Evolutionary conservation across 108 stramenopile species (phyloP).

Genomic region (Parietichytrium sp.): DNA sequence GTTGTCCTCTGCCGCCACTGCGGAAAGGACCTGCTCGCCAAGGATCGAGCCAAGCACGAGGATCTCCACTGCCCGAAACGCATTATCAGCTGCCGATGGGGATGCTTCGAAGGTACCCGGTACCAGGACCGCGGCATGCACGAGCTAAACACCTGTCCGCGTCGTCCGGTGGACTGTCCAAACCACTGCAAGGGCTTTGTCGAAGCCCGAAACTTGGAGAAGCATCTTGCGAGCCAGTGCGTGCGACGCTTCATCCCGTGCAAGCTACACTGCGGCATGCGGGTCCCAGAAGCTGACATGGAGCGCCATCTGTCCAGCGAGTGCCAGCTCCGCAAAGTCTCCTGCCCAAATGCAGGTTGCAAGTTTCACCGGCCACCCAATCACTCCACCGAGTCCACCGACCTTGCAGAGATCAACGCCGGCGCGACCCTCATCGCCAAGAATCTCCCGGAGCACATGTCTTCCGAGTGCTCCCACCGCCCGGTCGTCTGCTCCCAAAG

Average conservation of each 20-base stretch:
- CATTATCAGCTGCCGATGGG: background rate
- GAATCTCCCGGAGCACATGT: background rate
- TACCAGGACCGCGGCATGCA: constrained; percentile 5
- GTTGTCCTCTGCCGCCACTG: background rate
- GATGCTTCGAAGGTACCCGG: background rate
- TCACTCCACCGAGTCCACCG: too few relatives aligned
- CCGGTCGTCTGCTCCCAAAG: background rate
- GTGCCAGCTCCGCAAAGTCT: background rate
- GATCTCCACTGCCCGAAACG: background rate
- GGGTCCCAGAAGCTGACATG: constrained; percentile 6
- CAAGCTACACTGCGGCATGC: background rate
- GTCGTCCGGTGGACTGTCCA: background rate
- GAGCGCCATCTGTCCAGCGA: constrained; percentile 20
- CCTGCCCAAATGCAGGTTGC: constrained; percentile 18
- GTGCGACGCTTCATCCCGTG: background rate
- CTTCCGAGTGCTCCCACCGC: background rate
- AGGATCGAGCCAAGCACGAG: background rate
- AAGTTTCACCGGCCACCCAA: too few relatives aligned
- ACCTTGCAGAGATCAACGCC: background rate
- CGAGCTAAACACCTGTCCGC: background rate
- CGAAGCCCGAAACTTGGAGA: background rate
- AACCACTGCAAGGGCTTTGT: constrained; percentile 6
- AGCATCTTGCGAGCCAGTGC: background rate
- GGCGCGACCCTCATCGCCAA: background rate
- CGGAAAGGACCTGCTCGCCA: constrained; percentile 3